A percentile compares a stretch with the other conserved stretches of the same genome.
Evolutionary conservation across 2,329 filamentous ascomycete species (phyloP).

Genomic region (Xylaria sp.): DNA sequence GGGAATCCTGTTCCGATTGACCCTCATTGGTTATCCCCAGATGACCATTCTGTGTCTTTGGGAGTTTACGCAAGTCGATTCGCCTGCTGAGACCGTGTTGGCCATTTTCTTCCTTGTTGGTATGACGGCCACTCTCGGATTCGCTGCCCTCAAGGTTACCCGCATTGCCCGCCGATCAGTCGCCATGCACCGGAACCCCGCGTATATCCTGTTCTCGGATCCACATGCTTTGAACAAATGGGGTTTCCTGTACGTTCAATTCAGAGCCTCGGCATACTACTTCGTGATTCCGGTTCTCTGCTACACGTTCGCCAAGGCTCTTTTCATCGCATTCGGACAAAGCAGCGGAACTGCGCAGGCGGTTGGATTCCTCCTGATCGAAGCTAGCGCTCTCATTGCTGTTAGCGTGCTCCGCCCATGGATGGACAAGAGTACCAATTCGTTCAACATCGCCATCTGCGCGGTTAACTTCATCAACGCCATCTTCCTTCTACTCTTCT

Average conservation of each 20-base stretch:
- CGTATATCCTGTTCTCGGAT: constrained; percentile 86
- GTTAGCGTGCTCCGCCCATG: constrained; percentile 75
- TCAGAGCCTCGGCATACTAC: constrained; percentile 83
- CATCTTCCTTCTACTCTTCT: constrained; percentile 76
- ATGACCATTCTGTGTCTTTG: constrained; percentile 80
- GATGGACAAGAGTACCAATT: constrained; percentile 94
- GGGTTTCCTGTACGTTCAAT: constrained; percentile 88
- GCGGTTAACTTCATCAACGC: constrained; percentile 77
- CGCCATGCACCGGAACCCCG: constrained; percentile 82
- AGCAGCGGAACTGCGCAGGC: constrained; percentile 62
- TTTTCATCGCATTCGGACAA: constrained; percentile 76
- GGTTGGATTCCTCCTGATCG: constrained; percentile 69
- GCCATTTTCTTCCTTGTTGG: constrained; percentile 76
- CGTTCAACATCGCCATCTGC: constrained; percentile 81
- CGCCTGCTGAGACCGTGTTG: constrained; percentile 70
- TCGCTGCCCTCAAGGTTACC: constrained; percentile 78
- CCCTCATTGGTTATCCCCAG: constrained; percentile 79
- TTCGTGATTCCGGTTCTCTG: constrained; percentile 70
- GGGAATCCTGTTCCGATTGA: constrained; percentile 77
- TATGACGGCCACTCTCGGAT: constrained; percentile 65
- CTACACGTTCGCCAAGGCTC: constrained; percentile 71
- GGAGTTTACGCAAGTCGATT: constrained; percentile 76
- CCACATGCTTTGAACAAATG: constrained; percentile 81
- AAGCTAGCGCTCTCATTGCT: constrained; percentile 64
- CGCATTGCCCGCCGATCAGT: constrained; percentile 75